Percentiles rank a stretch among this genome's conserved stretches.
Evolutionary conservation across 228 moss, liverwort and hornwort species (phyloP).

Genomic region (Sphagnum magellanicum): DNA sequence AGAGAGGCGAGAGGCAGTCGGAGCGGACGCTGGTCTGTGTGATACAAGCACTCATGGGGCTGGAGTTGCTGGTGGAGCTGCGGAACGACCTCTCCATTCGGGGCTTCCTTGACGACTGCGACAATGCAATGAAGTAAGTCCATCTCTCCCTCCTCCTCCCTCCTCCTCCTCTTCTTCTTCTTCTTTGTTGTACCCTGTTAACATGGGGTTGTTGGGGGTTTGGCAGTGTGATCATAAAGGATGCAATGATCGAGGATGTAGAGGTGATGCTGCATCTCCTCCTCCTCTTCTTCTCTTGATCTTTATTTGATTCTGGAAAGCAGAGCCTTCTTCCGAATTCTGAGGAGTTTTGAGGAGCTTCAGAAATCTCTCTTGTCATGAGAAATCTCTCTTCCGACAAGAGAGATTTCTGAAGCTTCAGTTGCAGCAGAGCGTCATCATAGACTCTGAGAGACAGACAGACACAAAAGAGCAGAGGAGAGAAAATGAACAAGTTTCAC

Average conservation of each 20-base stretch:
- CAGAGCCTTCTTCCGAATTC: too few relatives aligned
- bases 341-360: too few relatives aligned
- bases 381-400: too few relatives aligned
- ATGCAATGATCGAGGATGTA: constrained; percentile 41
- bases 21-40: constrained; percentile 54
- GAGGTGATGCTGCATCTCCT: constrained; percentile 21
- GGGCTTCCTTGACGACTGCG: constrained; percentile 62
- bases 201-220: neutral
- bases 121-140: constrained; percentile 53
- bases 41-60: constrained; percentile 45
- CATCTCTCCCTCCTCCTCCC: neutral
- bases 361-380: too few relatives aligned
- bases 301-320: too few relatives aligned
- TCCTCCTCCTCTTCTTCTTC: neutral
- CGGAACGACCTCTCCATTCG: constrained; percentile 55
- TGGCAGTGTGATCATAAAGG: constrained; percentile 56
- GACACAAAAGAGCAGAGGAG: too few relatives aligned
- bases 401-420: too few relatives aligned
- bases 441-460: too few relatives aligned
- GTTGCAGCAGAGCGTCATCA: too few relatives aligned
- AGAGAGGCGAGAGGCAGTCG: constrained; percentile 41
- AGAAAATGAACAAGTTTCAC: too few relatives aligned
- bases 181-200: neutral
- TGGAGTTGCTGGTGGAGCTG: constrained; percentile 53
- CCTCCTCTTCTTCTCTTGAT: too few relatives aligned